These are phyloP conservation scores for Colletotrichum truncatum DNA, from an alignment of 2,329 filamentous ascomycete genomes.

Conservation along the genomic window DNA sequence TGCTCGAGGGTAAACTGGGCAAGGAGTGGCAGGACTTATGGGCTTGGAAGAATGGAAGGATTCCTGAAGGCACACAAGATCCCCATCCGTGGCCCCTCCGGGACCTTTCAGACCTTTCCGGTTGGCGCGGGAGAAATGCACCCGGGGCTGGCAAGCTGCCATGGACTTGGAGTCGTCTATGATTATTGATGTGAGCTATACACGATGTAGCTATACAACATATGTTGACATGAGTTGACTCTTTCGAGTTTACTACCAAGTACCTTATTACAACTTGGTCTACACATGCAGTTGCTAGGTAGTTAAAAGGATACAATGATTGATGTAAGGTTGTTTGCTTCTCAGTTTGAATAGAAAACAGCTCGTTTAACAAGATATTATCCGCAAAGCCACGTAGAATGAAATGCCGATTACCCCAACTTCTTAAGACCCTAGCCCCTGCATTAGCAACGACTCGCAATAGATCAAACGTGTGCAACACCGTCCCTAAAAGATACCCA, in stretches of 20 bases:
- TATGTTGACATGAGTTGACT: too few relatives aligned
- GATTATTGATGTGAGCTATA: neutral
- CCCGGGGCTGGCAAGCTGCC: constrained; percentile 31
- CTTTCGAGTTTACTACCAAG: too few relatives aligned
- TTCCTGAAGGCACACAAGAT: constrained; percentile 31
- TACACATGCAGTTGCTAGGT: too few relatives aligned
- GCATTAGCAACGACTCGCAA: neutral
- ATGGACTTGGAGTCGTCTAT: constrained; percentile 34
- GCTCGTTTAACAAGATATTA: neutral
- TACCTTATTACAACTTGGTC: too few relatives aligned
- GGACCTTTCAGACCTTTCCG: constrained; percentile 32
- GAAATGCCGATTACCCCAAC: neutral
- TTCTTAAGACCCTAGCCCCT: neutral
- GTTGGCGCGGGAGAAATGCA: constrained; percentile 32
- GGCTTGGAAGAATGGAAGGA: constrained; percentile 37
- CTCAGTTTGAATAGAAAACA: neutral
- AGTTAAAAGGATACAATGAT: too few relatives aligned
- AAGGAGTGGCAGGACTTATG: constrained; percentile 50
- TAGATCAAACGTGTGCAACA: neutral
- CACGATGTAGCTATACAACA: too few relatives aligned
- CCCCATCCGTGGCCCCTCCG: constrained; percentile 33
- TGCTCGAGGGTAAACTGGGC: constrained; percentile 51
- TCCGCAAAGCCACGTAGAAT: neutral
- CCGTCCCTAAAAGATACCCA: neutral
- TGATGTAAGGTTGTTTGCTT: too few relatives aligned